A percentile compares a stretch with the other conserved stretches of the same genome.
These are phyloP conservation scores for Sarocladiaceae sp. DNA, from an alignment of 2,329 filamentous ascomycete species.

Conservation along the genomic window DNA sequence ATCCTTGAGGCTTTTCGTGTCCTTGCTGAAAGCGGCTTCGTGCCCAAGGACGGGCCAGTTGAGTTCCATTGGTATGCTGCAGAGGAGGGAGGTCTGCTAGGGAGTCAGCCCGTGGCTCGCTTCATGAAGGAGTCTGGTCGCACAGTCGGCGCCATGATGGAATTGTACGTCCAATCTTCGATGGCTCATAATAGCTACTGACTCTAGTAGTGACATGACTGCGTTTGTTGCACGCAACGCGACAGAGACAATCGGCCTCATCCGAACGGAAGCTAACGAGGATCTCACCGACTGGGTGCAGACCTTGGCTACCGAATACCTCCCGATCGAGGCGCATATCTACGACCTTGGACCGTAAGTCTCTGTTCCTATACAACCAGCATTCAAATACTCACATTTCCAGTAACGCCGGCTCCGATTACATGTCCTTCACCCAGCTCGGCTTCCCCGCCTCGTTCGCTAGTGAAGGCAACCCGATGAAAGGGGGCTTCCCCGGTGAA, in stretches of 20 bases:
- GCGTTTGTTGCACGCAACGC: conserved; percentile 30
- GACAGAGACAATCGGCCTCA: conserved; percentile 32
- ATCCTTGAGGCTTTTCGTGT: conserved; percentile 67
- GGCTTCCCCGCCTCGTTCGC: conserved; percentile 33
- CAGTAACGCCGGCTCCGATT: conserved; percentile 32
- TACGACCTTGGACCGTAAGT: conserved; percentile 24
- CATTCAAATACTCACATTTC: too few relatives aligned
- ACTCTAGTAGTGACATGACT: conserved; percentile 28
- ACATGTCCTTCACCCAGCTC: conserved; percentile 33
- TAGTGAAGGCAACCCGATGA: conserved; percentile 29
- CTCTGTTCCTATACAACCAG: too few relatives aligned
- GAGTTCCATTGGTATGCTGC: conserved; percentile 81
- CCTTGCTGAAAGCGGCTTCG: conserved; percentile 41
- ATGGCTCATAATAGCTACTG: neutral
- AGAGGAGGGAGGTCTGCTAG: conserved; percentile 63
- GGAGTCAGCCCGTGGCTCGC: conserved; percentile 38
- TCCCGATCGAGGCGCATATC: conserved; percentile 26
- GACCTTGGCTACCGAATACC: conserved; percentile 28
- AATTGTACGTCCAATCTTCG: conserved; percentile 27
- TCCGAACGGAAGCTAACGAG: conserved; percentile 30
- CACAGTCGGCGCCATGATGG: conserved; percentile 69
- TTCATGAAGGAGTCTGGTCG: conserved; percentile 52
- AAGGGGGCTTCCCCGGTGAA: conserved; percentile 24
- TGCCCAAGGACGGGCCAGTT: conserved; percentile 36
- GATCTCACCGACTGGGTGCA: conserved; percentile 29